Percentiles rank a stretch among this genome's conserved stretches.
Evolutionary conservation across 129 eudicot genomes (phyloP).

Genomic region (Artemisia argyi): DNA sequence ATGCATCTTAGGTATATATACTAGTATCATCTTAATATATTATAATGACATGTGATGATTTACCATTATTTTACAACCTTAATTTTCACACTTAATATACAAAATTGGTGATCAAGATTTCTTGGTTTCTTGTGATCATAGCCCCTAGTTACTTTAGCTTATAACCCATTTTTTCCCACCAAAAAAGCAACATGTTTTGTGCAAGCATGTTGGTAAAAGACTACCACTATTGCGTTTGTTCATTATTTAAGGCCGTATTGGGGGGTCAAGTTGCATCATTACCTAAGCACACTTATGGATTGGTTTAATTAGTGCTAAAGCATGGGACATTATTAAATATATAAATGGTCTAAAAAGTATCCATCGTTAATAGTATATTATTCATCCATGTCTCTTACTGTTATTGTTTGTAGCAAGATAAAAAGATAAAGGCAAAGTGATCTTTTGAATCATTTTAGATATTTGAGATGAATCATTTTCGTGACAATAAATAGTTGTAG

Average conservation of each 20-base stretch:
- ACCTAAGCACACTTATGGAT: conserved; percentile 38
- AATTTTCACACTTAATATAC: background rate
- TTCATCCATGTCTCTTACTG: conserved; percentile 9
- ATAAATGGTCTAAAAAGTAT: conserved; percentile 3
- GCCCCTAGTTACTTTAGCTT: conserved; percentile 23
- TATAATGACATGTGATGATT: background rate
- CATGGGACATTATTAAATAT: conserved; percentile 18
- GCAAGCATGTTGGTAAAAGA: conserved; percentile 31
- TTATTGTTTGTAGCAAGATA: background rate
- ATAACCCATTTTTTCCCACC: conserved; percentile 27
- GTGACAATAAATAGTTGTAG: background rate
- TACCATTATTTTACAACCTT: conserved; percentile 1
- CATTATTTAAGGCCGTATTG: conserved; percentile 30
- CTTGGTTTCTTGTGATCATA: conserved; percentile 33
- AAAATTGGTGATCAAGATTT: conserved; percentile 12
- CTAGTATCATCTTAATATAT: background rate
- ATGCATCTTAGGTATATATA: background rate
- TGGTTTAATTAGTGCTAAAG: conserved; percentile 37
- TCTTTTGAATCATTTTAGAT: conserved; percentile 1
- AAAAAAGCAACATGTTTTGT: conserved; percentile 25
- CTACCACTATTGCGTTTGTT: conserved; percentile 16
- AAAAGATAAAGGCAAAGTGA: background rate
- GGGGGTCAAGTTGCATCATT: conserved; percentile 34
- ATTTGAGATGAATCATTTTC: background rate
- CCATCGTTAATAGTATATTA: conserved; percentile 13